Evolutionary conservation across 192 early-diverging fungal species (phyloP), one percentile per base, ranked within the genome.

Genomic region (Mortierella claussenii): DNA sequence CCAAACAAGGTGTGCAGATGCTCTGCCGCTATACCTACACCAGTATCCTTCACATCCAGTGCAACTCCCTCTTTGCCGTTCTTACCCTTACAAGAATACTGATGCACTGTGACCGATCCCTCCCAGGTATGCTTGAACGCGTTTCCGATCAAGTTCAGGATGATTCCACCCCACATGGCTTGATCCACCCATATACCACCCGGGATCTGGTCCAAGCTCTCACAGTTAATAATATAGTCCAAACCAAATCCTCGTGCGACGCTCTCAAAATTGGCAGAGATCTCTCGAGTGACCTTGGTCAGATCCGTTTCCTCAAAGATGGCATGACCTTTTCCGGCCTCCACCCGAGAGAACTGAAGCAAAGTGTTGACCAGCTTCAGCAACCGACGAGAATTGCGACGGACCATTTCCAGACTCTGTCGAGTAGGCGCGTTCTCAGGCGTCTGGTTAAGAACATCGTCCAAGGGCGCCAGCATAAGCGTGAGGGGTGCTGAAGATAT

Each of bases 81-180:
- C 28, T 67, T 47, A 33, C 81, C 50, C 53, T 76, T 65, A 60
- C 51, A 28, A 0, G 71, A 63, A 73, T 87, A 81, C 68, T 86
- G 70, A 66, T 85, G 78, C 60, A 82, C 56, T 0, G 74, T 78
- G 15, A 86, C 81, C 20, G 83, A 81, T 28, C 85, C 83, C 27
- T 59, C 34, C 67, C 81, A 68, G 4, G 85, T 86, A 45, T 83
- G 82, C 37, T 88, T 82, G 53, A 82, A 80, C 0, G 76, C 69
- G 34, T 85, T 78, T 6, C 84, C 71, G n/a, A 87, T 70, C 34
- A 90, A 51, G 44, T 90, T 90, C 45, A 88, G 84, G 27, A 90
- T 69, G 24, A 89, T 83, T n/a, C 85, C 86, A 50, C 84, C 80
- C 75, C 82, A 88, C 85, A 89, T 88, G 45, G 88, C 87, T 13